Percentiles rank a stretch among this genome's conserved stretches.
These are phyloP conservation scores for Curvularia hawaiiensis DNA, from an alignment of 2,329 filamentous ascomycete species.

Conservation along the genomic window DNA sequence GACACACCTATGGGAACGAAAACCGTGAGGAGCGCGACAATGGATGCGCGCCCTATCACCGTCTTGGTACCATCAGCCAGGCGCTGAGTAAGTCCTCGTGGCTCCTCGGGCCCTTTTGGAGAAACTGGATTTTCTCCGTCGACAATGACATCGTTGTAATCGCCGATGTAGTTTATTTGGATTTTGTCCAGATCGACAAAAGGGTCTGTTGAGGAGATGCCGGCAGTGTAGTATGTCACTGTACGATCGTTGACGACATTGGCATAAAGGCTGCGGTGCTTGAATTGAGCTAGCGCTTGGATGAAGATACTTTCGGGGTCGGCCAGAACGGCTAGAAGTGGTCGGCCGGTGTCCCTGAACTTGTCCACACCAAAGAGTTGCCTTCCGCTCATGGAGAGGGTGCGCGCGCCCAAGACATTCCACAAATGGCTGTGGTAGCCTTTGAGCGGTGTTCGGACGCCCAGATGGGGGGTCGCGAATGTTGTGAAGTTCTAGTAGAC, in stretches of 20 bases:
- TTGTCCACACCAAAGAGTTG: conserved; percentile 88
- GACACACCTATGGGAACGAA: conserved; percentile 75
- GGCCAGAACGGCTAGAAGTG: conserved; percentile 79
- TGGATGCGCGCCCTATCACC: conserved; percentile 62
- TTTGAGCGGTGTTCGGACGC: conserved; percentile 52
- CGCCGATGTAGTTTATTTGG: conserved; percentile 73
- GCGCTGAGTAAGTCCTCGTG: conserved; percentile 45
- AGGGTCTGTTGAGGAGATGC: conserved; percentile 77
- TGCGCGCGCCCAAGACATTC: conserved; percentile 84
- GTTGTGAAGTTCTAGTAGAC: conserved; percentile 81
- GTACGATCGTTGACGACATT: conserved; percentile 88
- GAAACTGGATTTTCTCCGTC: conserved; percentile 68
- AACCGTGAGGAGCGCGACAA: conserved; percentile 68
- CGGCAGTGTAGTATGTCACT: conserved; percentile 82
- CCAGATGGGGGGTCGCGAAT: conserved; percentile 80
- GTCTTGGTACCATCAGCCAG: conserved; percentile 43
- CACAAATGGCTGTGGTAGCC: conserved; percentile 53
- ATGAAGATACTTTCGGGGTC: conserved; percentile 88
- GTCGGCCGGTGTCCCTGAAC: conserved; percentile 82
- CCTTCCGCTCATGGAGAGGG: conserved; percentile 79
- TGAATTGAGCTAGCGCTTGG: conserved; percentile 75
- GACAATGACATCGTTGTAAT: conserved; percentile 76
- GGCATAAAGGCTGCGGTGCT: conserved; percentile 76
- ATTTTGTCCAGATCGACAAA: conserved; percentile 71
- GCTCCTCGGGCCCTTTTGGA: conserved; percentile 47